A percentile compares a stretch with the other conserved stretches of the same genome.
These are phyloP conservation scores for Avena insularis DNA, from an alignment of 176 grass and related monocot species.

Conservation along the genomic window DNA sequence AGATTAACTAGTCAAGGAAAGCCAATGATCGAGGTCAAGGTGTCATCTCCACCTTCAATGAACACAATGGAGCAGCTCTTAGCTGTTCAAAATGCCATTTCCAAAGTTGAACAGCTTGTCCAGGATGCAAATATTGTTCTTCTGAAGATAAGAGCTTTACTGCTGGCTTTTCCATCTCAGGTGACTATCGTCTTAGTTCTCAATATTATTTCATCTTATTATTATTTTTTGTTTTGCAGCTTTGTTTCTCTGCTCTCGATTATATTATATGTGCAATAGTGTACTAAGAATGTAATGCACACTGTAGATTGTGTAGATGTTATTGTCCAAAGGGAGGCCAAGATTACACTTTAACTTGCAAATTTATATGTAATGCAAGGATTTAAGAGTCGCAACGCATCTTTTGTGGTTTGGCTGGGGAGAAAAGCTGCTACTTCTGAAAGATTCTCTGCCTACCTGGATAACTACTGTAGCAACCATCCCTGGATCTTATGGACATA, in stretches of 20 bases:
- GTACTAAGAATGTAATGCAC: slow-evolving; percentile 28
- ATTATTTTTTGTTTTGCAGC: neutral
- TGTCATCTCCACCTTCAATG: slow-evolving; percentile 79
- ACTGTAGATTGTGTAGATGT: slow-evolving; percentile 12
- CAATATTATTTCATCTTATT: neutral
- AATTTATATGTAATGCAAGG: slow-evolving; percentile 1
- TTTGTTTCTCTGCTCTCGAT: neutral
- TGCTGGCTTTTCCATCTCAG: slow-evolving; percentile 90
- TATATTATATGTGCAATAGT: slow-evolving; percentile 20
- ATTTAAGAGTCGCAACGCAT: no score
- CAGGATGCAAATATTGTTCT: slow-evolving; percentile 94
- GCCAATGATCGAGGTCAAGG: slow-evolving; percentile 74
- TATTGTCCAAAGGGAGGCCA: slow-evolving; percentile 19
- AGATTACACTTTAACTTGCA: neutral
- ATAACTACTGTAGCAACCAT: neutral
- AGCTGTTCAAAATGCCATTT: slow-evolving; percentile 96
- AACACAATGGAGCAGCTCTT: slow-evolving; percentile 97
- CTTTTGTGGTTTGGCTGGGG: neutral
- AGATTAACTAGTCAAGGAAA: slow-evolving; percentile 79
- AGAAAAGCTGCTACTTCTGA: neutral
- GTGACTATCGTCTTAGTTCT: slow-evolving; percentile 48
- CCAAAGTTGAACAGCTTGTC: slow-evolving; percentile 90
- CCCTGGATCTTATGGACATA: neutral
- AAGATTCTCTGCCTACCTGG: no score
- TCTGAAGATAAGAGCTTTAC: slow-evolving; percentile 80